These are phyloP conservation scores for Marchantia paleacea DNA, from an alignment of 225 moss, liverwort and hornwort genomes.

Conservation along the genomic window DNA sequence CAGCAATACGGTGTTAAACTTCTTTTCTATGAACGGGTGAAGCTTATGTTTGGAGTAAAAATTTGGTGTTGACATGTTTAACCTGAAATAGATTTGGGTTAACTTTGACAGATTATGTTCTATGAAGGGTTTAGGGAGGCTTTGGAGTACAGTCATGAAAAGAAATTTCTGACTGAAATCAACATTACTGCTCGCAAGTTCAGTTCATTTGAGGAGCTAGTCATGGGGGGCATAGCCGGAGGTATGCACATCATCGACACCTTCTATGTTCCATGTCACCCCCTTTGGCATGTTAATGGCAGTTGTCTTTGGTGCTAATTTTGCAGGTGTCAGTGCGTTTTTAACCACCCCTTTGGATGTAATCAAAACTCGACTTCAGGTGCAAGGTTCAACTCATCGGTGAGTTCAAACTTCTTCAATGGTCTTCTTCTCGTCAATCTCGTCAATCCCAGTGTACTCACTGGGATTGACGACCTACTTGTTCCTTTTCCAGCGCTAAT, in stretches of 20 bases:
- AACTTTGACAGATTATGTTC: constrained; percentile 7
- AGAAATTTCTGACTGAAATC: background rate
- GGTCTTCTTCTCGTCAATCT: background rate
- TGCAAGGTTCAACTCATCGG: constrained; percentile 1
- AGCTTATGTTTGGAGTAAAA: background rate
- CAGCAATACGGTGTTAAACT: background rate
- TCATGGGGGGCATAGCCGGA: background rate
- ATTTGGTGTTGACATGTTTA: background rate
- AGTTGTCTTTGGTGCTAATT: background rate
- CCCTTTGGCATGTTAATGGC: background rate
- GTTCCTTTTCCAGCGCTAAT: too few relatives aligned
- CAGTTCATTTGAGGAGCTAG: background rate
- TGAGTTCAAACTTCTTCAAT: background rate
- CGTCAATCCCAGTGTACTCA: too few relatives aligned
- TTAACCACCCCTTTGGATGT: background rate
- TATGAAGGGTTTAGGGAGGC: constrained; percentile 13
- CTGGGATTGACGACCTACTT: too few relatives aligned
- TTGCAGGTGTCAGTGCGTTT: background rate
- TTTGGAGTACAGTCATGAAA: constrained; percentile 3
- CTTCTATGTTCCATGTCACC: background rate
- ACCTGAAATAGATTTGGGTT: background rate
- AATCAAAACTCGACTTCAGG: constrained; percentile 8
- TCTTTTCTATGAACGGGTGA: background rate
- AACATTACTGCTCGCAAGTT: constrained; percentile 3
- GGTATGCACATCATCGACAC: background rate